Evolutionary conservation across 2,329 filamentous ascomycete genomes (phyloP).

Genomic region (Colletotrichum somersetense): DNA sequence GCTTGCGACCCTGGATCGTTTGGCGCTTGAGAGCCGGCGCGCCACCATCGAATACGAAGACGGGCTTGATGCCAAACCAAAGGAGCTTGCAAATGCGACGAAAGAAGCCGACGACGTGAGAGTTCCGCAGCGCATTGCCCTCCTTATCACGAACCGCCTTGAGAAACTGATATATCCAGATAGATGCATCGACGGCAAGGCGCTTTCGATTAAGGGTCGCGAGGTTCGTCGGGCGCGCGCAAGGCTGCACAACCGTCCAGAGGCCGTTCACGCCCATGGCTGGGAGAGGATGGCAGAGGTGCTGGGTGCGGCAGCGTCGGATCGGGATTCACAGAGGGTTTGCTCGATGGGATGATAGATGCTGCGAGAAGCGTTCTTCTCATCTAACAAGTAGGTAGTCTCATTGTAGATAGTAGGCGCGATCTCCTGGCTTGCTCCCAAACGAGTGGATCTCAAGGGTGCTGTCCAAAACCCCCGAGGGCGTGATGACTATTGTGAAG

Average conservation of each 20-base stretch:
- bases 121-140: conserved; percentile 95
- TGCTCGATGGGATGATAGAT: conserved; percentile 2
- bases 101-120: conserved; percentile 97
- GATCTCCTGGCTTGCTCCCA: background rate
- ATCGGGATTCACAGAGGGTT: conserved; percentile 33
- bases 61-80: conserved; percentile 94
- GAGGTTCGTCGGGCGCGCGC: conserved; percentile 94
- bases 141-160: conserved; percentile 99
- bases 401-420: conserved; percentile 25
- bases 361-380: conserved; percentile 40
- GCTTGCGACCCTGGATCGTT: conserved; percentile 84
- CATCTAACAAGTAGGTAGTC: conserved; percentile 23
- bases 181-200: conserved; percentile 96
- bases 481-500: conserved; percentile 26
- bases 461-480: background rate
- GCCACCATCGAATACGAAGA: conserved; percentile 98
- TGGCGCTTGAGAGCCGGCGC: conserved; percentile 91
- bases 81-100: conserved; percentile 97
- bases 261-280: conserved; percentile 97
- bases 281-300: conserved; percentile 33
- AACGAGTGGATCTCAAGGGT: background rate
- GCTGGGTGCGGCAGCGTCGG: background rate
- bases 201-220: conserved; percentile 96
- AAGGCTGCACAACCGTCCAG: conserved; percentile 96
- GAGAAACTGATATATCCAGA: conserved; percentile 99